A percentile compares a stretch with the other conserved stretches of the same genome.
phyloP scores from a whole-genome alignment of 2,329 filamentous ascomycete genomes.

The Talaromyces sp. region DNA sequence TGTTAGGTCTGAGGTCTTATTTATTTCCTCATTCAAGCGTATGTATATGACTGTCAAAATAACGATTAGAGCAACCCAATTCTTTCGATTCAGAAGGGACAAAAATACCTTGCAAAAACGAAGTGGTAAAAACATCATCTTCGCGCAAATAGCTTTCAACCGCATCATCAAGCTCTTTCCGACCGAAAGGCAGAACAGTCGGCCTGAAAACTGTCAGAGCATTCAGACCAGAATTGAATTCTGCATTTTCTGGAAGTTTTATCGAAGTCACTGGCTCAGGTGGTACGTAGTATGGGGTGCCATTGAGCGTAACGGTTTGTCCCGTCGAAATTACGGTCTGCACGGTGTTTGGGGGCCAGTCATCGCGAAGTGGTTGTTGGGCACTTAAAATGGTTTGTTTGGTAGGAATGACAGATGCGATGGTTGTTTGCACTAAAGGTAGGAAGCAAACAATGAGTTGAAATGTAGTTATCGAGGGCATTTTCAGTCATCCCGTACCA shows the following conservation, averaged over 20 bases:
- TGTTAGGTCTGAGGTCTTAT: neutral
- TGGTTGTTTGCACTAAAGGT: neutral
- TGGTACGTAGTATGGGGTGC: slow-evolving; percentile 3
- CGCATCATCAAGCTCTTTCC: neutral
- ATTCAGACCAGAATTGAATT: neutral
- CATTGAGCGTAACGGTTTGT: slow-evolving; percentile 5
- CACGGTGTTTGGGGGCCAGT: neutral
- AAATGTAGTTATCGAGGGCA: neutral
- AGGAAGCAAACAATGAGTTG: neutral
- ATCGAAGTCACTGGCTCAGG: neutral
- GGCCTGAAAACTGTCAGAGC: slow-evolving; percentile 8
- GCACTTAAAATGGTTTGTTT: neutral
- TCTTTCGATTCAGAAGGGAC: too few species aligned
- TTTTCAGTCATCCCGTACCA: neutral
- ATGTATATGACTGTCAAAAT: neutral
- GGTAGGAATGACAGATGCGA: neutral
- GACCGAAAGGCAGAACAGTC: neutral
- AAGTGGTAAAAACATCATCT: slow-evolving; percentile 5
- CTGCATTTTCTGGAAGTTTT: neutral
- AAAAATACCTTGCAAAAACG: slow-evolving; percentile 3
- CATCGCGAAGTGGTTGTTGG: neutral
- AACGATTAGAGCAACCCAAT: neutral
- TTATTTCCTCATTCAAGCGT: neutral
- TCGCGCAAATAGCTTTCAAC: neutral
- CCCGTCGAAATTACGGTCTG: neutral